Evolutionary conservation across 202 grass and related monocot species (phyloP).

Genomic region (Eragrostis tef): DNA sequence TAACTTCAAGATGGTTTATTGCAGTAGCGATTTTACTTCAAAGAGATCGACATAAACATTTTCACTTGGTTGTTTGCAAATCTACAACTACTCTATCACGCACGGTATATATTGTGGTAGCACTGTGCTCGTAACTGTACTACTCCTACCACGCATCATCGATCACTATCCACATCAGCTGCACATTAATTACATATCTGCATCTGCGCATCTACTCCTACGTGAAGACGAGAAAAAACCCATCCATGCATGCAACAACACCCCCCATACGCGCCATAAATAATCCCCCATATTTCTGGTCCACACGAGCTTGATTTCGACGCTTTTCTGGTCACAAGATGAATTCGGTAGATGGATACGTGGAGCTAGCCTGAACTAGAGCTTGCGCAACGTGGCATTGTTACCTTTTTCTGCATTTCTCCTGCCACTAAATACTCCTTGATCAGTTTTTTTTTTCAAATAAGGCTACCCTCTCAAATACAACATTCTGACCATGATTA

Average conservation of each 20-base stretch:
- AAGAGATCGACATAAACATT: not conserved
- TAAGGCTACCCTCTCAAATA: no score
- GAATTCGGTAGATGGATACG: conserved; percentile 21
- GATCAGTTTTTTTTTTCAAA: not conserved
- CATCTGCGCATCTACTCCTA: conserved; percentile 15
- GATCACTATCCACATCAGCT: conserved; percentile 3
- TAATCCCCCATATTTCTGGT: conserved; percentile 28
- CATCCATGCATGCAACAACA: conserved; percentile 8
- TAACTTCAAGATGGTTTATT: not conserved
- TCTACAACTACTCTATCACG: not conserved
- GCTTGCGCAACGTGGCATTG: not conserved
- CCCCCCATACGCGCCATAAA: conserved; percentile 28
- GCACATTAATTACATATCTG: conserved; percentile 32
- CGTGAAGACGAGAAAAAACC: conserved; percentile 16
- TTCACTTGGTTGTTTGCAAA: not conserved
- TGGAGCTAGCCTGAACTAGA: not conserved
- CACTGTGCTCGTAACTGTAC: not conserved
- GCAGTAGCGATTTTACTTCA: no score
- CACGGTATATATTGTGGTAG: not conserved
- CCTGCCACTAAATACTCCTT: not conserved
- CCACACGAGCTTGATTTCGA: not conserved
- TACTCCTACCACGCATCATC: not conserved
- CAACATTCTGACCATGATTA: not conserved
- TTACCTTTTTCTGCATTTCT: not conserved
- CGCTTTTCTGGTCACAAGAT: not conserved